Percentiles rank a stretch among this genome's conserved stretches.
Conservation (phyloP, 441 rosid genomes). For the California macrophylla region DNA sequence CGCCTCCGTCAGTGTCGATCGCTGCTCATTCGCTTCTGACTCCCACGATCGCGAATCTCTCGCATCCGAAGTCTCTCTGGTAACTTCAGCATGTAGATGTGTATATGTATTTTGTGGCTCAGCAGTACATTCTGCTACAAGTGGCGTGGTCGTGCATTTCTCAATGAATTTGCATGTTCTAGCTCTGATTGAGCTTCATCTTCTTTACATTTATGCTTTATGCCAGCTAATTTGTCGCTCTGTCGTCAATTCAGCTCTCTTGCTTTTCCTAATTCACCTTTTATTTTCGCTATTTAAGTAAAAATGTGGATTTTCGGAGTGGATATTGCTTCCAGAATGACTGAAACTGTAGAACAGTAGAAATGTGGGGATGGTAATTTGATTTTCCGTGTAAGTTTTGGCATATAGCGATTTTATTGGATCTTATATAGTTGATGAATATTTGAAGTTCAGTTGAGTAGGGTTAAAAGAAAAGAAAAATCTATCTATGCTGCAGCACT, state of each 20-base stretch:
- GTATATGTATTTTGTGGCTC: too few relatives aligned
- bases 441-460: neutral
- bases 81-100: slow-evolving; percentile 14
- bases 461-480: neutral
- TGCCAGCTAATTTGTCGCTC: too few relatives aligned
- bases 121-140: neutral
- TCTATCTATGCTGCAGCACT: slow-evolving; percentile 31
- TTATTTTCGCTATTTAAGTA: neutral
- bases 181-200: neutral
- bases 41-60: slow-evolving; percentile 56
- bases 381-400: neutral
- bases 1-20: slow-evolving; percentile 29
- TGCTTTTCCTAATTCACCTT: neutral
- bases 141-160: neutral
- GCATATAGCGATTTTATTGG: neutral
- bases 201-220: neutral
- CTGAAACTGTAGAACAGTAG: neutral
- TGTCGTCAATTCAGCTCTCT: too few relatives aligned
- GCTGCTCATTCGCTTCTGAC: slow-evolving; percentile 82
- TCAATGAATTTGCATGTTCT: neutral
- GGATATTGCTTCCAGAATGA: too few relatives aligned
- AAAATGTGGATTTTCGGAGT: neutral
- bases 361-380: neutral
- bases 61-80: slow-evolving; percentile 57
- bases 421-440: neutral